Evolutionary conservation across 2,329 filamentous ascomycete species (phyloP), one percentile per base, ranked within the genome.

Genomic region (Fusarium sp.): DNA sequence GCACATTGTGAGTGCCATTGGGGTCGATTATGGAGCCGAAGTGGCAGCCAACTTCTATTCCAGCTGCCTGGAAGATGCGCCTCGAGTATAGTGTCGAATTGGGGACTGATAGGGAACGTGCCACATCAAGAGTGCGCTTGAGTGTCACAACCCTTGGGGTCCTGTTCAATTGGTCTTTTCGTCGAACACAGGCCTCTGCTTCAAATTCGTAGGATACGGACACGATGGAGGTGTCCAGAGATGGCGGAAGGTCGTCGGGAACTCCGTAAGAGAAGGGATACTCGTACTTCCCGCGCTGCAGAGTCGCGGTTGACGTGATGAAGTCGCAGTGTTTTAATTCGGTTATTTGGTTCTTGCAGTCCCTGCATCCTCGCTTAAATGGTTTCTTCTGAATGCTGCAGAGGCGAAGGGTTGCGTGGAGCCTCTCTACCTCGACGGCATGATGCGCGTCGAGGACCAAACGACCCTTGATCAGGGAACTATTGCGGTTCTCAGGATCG

Each of bases 241-340:
- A 91, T 0, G 93, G 91, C 1, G 94, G 94, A 1, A 97, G 85
- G 74, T 94, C 87, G 14, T 94, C 95, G 0, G 90, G 90, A 31
- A 98, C 86, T 49, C 97, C 84, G 69, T 93, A 90, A 73, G 93
- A 97, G 79, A 97, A 97, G 20, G 94, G 94, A 76, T 94, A 96
- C 33, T 87, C 33, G 10, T 73, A 51, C 6, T 3, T 44, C 0
- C 60, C 44, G 3, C 4, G 25, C 0, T 36, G 5, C 0, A 74
- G 16, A 2, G 16, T 46, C 0, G 23, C 55, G 0, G 49, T 8
- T 6, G 55, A 49, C n/a, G n/a, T 38, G 6, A 74, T 51, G 1
- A 74, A 59, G 0, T 51, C 33, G 29, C 68, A 73, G 5, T 56
- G 16, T 18, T 74, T 68, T 3, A 74, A 33, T 13, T 73, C 68